Evolutionary conservation across 2,329 filamentous ascomycete genomes (phyloP).

Genomic region (Botrytis squamosa): DNA sequence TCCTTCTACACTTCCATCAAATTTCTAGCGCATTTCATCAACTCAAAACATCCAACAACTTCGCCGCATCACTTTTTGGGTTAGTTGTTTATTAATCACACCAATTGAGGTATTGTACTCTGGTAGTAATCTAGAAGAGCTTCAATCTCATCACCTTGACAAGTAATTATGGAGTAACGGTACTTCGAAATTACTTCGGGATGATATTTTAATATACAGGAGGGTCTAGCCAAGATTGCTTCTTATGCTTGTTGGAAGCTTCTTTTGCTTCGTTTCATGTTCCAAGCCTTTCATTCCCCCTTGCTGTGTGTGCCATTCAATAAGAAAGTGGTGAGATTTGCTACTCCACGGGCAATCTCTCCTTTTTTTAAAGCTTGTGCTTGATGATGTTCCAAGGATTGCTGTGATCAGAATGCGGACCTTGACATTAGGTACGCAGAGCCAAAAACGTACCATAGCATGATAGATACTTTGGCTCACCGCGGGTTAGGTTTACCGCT

Average conservation of each 20-base stretch:
- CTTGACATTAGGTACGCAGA: background rate
- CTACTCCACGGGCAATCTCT: background rate
- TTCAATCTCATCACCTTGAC: background rate
- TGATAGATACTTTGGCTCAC: background rate
- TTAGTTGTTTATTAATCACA: background rate
- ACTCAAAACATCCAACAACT: background rate
- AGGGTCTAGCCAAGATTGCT: background rate
- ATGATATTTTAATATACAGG: background rate
- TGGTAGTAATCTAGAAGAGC: background rate
- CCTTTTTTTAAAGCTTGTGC: background rate
- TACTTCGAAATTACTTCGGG: constrained; percentile 5
- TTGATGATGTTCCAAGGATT: background rate
- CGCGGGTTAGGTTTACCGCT: background rate
- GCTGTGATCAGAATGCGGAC: background rate
- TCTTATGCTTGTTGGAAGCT: background rate
- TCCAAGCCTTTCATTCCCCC: background rate
- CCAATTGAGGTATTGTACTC: background rate
- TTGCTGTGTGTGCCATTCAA: background rate
- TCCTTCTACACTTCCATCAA: background rate
- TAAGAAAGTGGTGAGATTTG: background rate
- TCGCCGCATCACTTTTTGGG: background rate
- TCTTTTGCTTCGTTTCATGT: constrained; percentile 12
- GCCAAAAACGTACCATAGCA: background rate
- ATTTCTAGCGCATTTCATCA: background rate
- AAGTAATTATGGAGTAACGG: background rate